phyloP scores from a whole-genome alignment of 2,329 filamentous ascomycete species.

The Neopestalotiopsis clavispora region DNA sequence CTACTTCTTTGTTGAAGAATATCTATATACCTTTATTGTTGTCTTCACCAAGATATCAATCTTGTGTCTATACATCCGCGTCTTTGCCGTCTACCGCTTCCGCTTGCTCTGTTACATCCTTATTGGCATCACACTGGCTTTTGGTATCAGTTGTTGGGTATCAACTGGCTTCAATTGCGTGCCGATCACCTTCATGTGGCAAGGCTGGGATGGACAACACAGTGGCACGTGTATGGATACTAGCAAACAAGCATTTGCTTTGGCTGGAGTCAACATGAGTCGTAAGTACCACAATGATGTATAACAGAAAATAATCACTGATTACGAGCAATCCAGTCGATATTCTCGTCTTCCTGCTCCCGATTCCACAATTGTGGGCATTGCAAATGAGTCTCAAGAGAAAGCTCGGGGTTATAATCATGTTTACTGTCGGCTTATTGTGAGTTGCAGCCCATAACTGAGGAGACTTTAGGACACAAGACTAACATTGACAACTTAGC shows the following conservation, averaged over 20 bases:
- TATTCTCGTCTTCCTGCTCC: slow-evolving; percentile 44
- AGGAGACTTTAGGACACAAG: not conserved
- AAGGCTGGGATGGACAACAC: slow-evolving; percentile 44
- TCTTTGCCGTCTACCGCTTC: slow-evolving; percentile 40
- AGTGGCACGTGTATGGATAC: slow-evolving; percentile 46
- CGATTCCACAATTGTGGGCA: slow-evolving; percentile 44
- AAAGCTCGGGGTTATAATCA: slow-evolving; percentile 48
- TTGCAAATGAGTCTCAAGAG: slow-evolving; percentile 51
- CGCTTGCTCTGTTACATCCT: slow-evolving; percentile 35
- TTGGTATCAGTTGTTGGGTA: slow-evolving; percentile 30
- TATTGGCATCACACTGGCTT: slow-evolving; percentile 35
- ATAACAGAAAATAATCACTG: not conserved
- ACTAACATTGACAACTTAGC: slow-evolving; percentile 6
- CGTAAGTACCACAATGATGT: slow-evolving; percentile 24
- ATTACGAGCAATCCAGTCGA: slow-evolving; percentile 29
- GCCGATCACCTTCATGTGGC: slow-evolving; percentile 47
- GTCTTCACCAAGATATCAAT: slow-evolving; percentile 45
- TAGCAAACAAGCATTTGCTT: slow-evolving; percentile 45
- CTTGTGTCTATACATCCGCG: slow-evolving; percentile 46
- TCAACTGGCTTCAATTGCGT: slow-evolving; percentile 39
- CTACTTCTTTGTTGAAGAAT: slow-evolving; percentile 39
- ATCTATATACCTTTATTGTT: slow-evolving; percentile 45
- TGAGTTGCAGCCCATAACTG: slow-evolving; percentile 39
- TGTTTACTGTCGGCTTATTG: slow-evolving; percentile 48
- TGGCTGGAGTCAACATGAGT: slow-evolving; percentile 46